Evolutionary conservation across 345 rosid genomes (phyloP).

Genomic region (Trapa incisa): DNA sequence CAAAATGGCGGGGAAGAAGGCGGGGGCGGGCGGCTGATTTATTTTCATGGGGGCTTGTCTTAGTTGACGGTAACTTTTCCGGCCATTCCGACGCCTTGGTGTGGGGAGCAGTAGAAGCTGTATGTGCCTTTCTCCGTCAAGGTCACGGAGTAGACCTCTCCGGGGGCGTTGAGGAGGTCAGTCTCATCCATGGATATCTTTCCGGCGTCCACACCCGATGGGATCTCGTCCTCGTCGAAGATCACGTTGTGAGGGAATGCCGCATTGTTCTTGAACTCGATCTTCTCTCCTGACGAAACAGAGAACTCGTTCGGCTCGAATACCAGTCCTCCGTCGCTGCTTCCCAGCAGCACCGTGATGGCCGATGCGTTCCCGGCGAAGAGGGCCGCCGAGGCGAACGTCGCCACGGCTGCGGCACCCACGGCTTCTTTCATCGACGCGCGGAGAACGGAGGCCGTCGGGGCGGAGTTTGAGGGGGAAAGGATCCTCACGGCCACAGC

Average conservation of each 20-base stretch:
- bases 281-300: constrained; percentile 58
- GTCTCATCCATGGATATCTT: constrained; percentile 75
- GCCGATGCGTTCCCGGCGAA: constrained; percentile 82
- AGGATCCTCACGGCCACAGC: constrained; percentile 19
- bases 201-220: constrained; percentile 61
- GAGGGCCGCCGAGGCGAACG: constrained; percentile 51
- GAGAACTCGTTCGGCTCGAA: constrained; percentile 53
- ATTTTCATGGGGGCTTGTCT: neutral
- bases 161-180: constrained; percentile 54
- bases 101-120: constrained; percentile 71
- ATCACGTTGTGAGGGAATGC: constrained; percentile 88
- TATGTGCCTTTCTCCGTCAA: constrained; percentile 66
- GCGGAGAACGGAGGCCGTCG: constrained; percentile 27
- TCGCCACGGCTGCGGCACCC: constrained; percentile 44
- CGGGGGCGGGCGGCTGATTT: too few relatives aligned
- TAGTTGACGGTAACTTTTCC: constrained; percentile 78
- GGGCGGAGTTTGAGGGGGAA: constrained; percentile 17
- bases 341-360: constrained; percentile 50
- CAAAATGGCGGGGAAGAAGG: too few relatives aligned
- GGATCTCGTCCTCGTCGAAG: constrained; percentile 79
- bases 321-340: constrained; percentile 49
- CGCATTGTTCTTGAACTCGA: constrained; percentile 84
- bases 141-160: constrained; percentile 55
- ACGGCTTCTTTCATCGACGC: constrained; percentile 41
- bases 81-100: constrained; percentile 91